Evolutionary conservation across 2,329 filamentous ascomycete species (phyloP).

Genomic region (Leptographium lundbergii): DNA sequence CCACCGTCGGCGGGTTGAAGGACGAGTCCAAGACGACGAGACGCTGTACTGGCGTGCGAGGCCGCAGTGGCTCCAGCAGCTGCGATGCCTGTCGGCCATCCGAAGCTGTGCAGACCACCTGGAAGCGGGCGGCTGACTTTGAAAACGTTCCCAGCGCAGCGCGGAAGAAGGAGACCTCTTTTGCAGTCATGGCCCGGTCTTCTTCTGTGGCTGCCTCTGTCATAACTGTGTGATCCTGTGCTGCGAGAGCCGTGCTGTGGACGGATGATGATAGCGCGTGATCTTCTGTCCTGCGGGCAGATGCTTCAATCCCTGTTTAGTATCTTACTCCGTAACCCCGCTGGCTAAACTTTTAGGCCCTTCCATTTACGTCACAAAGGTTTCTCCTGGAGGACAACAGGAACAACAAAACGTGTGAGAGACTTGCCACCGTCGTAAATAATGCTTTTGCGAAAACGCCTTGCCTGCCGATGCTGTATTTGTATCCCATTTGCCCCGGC

Average conservation of each 20-base stretch:
- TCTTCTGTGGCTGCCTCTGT: background rate
- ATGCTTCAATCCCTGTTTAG: background rate
- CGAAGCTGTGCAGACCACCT: slow-evolving; percentile 27
- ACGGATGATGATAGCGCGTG: background rate
- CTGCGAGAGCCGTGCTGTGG: background rate
- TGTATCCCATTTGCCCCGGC: background rate
- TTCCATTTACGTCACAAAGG: background rate
- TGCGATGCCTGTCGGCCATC: slow-evolving; percentile 14
- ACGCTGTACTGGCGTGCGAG: background rate
- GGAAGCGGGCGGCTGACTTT: slow-evolving; percentile 28
- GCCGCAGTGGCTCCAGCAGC: background rate
- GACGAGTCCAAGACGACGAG: slow-evolving; percentile 53
- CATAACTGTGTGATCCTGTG: background rate
- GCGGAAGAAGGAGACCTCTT: slow-evolving; percentile 26
- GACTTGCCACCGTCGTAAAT: background rate
- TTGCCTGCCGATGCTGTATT: background rate
- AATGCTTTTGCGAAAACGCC: background rate
- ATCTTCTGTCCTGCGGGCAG: background rate
- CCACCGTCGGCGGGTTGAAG: slow-evolving; percentile 54
- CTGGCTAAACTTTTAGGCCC: background rate
- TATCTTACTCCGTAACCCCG: too few relatives aligned
- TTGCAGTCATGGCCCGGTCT: slow-evolving; percentile 1
- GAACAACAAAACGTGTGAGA: background rate
- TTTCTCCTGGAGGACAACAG: background rate
- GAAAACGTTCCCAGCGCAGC: slow-evolving; percentile 32